A percentile compares a stretch with the other conserved stretches of the same genome.
Conservation (phyloP, 352 stramenopile genomes). For the Globisporangium alternatum region DNA sequence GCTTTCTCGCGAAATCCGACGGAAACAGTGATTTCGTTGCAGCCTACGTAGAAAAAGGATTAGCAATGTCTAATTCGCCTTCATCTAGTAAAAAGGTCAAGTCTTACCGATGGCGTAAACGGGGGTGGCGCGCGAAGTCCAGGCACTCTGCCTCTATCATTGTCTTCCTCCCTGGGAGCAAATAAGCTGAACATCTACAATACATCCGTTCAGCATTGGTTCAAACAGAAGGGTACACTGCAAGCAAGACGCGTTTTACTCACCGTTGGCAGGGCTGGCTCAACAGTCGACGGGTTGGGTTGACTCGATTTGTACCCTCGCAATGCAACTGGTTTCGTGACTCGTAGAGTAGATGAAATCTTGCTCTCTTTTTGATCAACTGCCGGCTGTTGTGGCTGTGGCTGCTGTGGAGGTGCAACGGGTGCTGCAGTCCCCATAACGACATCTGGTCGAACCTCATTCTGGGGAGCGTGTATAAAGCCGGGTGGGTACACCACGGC, state of each 20-base stretch:
- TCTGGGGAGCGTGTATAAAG: background rate
- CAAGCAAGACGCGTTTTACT: background rate
- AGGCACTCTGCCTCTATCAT: background rate
- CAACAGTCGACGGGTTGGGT: background rate
- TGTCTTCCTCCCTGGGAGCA: background rate
- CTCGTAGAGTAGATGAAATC: background rate
- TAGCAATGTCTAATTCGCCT: background rate
- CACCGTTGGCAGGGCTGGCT: constrained; percentile 11
- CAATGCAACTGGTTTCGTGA: constrained; percentile 15
- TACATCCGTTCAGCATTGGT: background rate
- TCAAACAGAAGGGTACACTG: background rate
- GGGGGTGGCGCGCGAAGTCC: background rate
- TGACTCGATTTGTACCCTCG: constrained; percentile 3
- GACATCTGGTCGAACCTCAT: background rate
- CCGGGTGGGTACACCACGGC: too few relatives aligned
- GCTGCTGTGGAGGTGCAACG: background rate
- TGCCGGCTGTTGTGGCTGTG: background rate
- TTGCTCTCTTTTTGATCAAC: constrained; percentile 14
- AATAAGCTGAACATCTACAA: constrained; percentile 4
- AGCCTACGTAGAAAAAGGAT: background rate
- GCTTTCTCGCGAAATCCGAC: constrained; percentile 9
- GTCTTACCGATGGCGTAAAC: constrained; percentile 9
- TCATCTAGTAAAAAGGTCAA: background rate
- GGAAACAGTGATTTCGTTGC: background rate
- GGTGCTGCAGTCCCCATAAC: background rate